phyloP scores from a whole-genome alignment of 371 early-diverging fungal species.

The Mycotypha africana region DNA sequence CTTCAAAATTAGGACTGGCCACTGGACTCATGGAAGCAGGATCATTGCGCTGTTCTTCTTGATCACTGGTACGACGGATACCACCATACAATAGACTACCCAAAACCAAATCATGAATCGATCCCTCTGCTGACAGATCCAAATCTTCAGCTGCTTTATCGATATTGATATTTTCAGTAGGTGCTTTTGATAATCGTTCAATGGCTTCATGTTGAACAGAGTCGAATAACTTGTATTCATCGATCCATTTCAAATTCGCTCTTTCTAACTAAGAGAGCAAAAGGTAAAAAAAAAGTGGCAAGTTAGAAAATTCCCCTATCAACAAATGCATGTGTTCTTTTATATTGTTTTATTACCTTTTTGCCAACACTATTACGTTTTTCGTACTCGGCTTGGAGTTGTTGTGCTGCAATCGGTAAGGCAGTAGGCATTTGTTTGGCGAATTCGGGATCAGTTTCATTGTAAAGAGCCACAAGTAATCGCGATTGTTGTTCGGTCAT shows the following conservation, averaged over 20 bases:
- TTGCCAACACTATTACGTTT: conserved; percentile 52
- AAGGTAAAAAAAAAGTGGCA: too few species aligned
- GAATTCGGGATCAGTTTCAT: conserved; percentile 54
- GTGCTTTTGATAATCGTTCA: conserved; percentile 29
- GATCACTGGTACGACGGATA: conserved; percentile 45
- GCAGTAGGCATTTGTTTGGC: conserved; percentile 52
- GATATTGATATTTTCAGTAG: conserved; percentile 47
- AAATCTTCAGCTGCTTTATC: conserved; percentile 46
- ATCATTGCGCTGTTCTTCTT: conserved; percentile 30
- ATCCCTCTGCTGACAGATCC: conserved; percentile 28
- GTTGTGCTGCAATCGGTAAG: conserved; percentile 52
- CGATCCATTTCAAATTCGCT: conserved; percentile 32
- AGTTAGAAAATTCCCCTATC: too few species aligned
- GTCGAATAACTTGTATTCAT: conserved; percentile 47
- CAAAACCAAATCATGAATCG: conserved; percentile 44
- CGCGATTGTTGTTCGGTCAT: conserved; percentile 52
- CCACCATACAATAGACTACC: conserved; percentile 54
- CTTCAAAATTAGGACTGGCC: conserved; percentile 52
- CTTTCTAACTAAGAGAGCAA: conserved; percentile 36
- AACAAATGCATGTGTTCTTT: too few species aligned
- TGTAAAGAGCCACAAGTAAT: conserved; percentile 52
- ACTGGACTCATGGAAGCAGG: conserved; percentile 44
- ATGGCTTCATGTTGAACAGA: conserved; percentile 53
- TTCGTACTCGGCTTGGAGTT: conserved; percentile 45
- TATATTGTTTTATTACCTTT: conserved; percentile 47